phyloP scores from a whole-genome alignment of 2,329 filamentous ascomycete genomes.

The Orbilia brochopaga region DNA sequence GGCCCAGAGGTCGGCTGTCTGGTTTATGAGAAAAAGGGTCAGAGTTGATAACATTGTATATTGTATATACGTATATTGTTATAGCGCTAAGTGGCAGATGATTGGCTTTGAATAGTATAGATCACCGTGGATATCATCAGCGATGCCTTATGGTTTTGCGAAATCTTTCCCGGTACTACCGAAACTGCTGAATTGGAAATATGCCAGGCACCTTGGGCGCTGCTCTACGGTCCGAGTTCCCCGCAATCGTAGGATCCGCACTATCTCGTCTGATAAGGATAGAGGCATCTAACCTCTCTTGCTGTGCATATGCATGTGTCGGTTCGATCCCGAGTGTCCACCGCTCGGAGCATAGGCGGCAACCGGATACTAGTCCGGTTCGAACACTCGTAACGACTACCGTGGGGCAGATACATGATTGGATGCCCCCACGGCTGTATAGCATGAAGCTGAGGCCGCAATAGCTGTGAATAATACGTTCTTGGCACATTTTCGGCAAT shows the following conservation, averaged over 20 bases:
- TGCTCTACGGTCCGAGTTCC: neutral
- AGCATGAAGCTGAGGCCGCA: neutral
- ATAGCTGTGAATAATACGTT: neutral
- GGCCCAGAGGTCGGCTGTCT: too few relatives aligned
- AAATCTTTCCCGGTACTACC: too few relatives aligned
- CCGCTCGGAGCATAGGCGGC: neutral
- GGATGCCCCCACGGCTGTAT: neutral
- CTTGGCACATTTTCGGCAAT: neutral
- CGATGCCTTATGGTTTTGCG: too few relatives aligned
- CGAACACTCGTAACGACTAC: neutral
- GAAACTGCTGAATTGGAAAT: neutral
- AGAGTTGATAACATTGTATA: too few relatives aligned
- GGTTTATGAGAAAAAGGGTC: too few relatives aligned
- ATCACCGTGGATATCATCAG: too few relatives aligned
- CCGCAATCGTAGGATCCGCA: too few relatives aligned
- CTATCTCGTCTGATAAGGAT: too few relatives aligned
- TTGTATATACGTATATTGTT: too few relatives aligned
- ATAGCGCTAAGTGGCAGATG: too few relatives aligned
- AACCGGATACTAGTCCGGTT: neutral
- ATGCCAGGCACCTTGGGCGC: neutral
- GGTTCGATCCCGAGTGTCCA: neutral
- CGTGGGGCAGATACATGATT: neutral
- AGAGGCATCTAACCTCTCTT: neutral
- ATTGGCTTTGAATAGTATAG: too few relatives aligned
- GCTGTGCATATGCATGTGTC: neutral